Evolutionary conservation across 1,139 yeast species (phyloP).

Genomic region (Kodamaea alishanica): DNA sequence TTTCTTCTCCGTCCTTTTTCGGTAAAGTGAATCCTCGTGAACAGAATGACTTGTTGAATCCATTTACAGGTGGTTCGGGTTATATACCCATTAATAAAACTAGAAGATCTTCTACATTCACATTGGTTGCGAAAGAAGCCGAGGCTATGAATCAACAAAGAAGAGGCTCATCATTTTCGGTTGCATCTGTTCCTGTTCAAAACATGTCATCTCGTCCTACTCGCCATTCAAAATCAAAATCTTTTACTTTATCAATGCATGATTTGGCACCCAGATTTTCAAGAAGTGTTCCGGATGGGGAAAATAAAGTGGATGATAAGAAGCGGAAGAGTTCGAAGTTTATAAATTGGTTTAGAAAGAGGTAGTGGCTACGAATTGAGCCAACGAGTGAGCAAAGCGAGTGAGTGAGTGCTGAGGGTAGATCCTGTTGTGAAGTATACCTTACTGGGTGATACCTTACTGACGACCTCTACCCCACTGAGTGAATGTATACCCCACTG

Average conservation of each 20-base stretch:
- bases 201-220: neutral
- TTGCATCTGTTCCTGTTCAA: slow-evolving; percentile 10
- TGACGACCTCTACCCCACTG: too few species aligned
- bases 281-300: slow-evolving; percentile 7
- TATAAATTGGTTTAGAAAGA: slow-evolving; percentile 17
- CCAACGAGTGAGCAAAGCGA: too few species aligned
- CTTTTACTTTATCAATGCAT: slow-evolving; percentile 16
- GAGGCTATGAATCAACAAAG: slow-evolving; percentile 5
- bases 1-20: neutral
- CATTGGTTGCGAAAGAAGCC: slow-evolving; percentile 4
- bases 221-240: slow-evolving; percentile 18
- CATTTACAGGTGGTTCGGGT: slow-evolving; percentile 1
- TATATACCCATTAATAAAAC: neutral
- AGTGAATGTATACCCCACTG: too few species aligned
- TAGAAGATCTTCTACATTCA: slow-evolving; percentile 6
- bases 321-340: slow-evolving; percentile 15
- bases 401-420: too few species aligned
- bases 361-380: neutral
- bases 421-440: too few species aligned
- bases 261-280: slow-evolving; percentile 15
- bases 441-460: too few species aligned
- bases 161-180: slow-evolving; percentile 12
- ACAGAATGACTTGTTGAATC: slow-evolving; percentile 3
- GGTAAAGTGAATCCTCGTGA: neutral
- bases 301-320: slow-evolving; percentile 3